Evolutionary conservation across 75 land plant genomes (phyloP), one percentile per base, ranked within the genome.

Genomic region (Selaginella moellendorffii): DNA sequence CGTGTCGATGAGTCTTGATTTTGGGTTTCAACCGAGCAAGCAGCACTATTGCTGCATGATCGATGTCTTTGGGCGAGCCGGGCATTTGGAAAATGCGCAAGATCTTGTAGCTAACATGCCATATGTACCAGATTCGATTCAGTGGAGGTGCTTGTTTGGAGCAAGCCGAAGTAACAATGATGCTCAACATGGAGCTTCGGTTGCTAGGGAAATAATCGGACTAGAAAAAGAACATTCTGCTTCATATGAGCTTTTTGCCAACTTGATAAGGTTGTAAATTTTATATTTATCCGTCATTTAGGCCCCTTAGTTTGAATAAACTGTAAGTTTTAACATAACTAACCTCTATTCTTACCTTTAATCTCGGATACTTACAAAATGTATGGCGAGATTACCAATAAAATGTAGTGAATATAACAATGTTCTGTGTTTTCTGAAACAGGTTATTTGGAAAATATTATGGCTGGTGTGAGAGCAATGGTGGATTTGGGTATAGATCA

Each of bases 11-110:
- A 67, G 29, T 27, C 28, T 61, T 8, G 28, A 25, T 21, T 68
- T 64, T 63, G 12, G 8, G 18, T 64, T 68, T 2, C 22, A 12
- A 1, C 70, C 70, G 28, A 64, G 29, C 24, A 65, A 27, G 28
- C 65, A 68, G 14, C 70, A 68, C 26, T 68, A 63, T 63, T 21
- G 20, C 5, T 68, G 70, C 52, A 64, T 68, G 68, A 54, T 68
- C 30, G 70, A 68, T 28, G 58, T 67, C 27, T 62, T 67, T 28
- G 69, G 65, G n/a, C 68, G 69, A 24, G 64, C 69, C 9, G 69
- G 69, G 17, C 8, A 28, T 10, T 17, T 67, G 0, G 24, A 67
- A 0, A 65, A 67, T 22, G 69, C 68, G 14, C 1, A 26, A 21
- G 68, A 67, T 17, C 52, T 67, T 58, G 27, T 67, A 28, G 52